Percentiles rank a stretch among this genome's conserved stretches.
Conservation (phyloP, 2,329 filamentous ascomycete species). For the Lojkania enalia region DNA sequence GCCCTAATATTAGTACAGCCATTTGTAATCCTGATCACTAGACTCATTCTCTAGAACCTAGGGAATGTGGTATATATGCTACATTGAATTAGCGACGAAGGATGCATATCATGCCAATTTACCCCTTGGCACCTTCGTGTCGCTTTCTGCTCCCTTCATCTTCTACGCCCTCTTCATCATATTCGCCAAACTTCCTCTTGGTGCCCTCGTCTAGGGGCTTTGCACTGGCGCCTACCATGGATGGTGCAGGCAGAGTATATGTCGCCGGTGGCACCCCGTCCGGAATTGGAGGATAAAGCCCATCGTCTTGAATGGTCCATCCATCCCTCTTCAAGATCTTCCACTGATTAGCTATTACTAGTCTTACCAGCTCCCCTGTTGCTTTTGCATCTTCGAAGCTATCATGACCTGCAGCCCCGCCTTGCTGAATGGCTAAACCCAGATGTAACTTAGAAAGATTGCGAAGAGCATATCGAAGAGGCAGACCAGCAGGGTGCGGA, state of each 20-base stretch:
- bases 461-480: constrained; percentile 77
- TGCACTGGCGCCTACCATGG: constrained; percentile 16
- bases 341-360: constrained; percentile 73
- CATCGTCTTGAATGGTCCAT: constrained; percentile 56
- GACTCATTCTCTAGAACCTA: too few relatives aligned
- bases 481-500: constrained; percentile 76
- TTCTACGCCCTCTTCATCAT: constrained; percentile 15
- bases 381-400: constrained; percentile 88
- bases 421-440: constrained; percentile 76
- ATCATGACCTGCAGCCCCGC: constrained; percentile 74
- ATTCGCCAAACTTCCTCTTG: constrained; percentile 31
- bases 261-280: constrained; percentile 13
- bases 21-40: too few relatives aligned
- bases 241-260: constrained; percentile 12
- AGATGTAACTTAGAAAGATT: constrained; percentile 71
- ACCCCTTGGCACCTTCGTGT: background rate
- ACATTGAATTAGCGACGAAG: too few relatives aligned
- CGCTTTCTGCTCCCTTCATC: background rate
- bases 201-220: constrained; percentile 9
- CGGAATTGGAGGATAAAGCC: constrained; percentile 36
- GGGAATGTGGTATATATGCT: too few relatives aligned
- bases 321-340: constrained; percentile 65
- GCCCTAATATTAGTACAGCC: too few relatives aligned
- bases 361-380: constrained; percentile 81
- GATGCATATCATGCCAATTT: too few relatives aligned